Conservation (phyloP, 2,329 filamentous ascomycete species). For the Emmonsiellopsis sp. region DNA sequence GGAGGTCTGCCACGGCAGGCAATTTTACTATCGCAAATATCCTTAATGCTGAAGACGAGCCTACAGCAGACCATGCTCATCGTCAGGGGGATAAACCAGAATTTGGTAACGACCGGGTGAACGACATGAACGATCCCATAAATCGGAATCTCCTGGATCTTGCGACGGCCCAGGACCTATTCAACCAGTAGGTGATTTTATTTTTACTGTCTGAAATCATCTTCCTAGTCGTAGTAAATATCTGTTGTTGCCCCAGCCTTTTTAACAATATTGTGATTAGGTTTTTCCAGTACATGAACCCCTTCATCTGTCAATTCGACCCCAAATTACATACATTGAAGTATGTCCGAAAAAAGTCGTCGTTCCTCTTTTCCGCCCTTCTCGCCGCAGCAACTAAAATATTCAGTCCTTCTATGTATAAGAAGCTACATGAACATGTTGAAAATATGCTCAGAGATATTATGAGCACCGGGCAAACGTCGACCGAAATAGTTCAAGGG, state of each 20-base stretch:
- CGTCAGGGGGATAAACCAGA: background rate
- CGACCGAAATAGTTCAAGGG: conserved; percentile 31
- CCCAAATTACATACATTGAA: conserved; percentile 29
- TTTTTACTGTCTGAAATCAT: background rate
- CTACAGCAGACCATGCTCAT: conserved; percentile 2
- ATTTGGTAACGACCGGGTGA: conserved; percentile 3
- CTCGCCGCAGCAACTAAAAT: conserved; percentile 29
- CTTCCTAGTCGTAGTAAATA: background rate
- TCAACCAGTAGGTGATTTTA: conserved; percentile 17
- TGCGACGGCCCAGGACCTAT: conserved; percentile 20
- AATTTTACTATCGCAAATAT: conserved; percentile 16
- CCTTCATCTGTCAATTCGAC: conserved; percentile 35
- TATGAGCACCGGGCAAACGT: conserved; percentile 28
- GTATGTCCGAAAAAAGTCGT: conserved; percentile 26
- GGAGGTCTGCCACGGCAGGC: conserved; percentile 19
- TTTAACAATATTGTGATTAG: conserved; percentile 11
- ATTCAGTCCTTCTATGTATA: conserved; percentile 27
- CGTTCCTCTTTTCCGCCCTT: conserved; percentile 29
- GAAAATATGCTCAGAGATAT: conserved; percentile 21
- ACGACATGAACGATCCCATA: conserved; percentile 21
- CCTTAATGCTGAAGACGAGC: conserved; percentile 13
- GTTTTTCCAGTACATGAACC: conserved; percentile 32
- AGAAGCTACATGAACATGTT: conserved; percentile 19
- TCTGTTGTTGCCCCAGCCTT: background rate
- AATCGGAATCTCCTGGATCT: conserved; percentile 19